A percentile compares a stretch with the other conserved stretches of the same genome.
Conservation (phyloP, 176 grass and related monocot species). For the Chloris gayana region DNA sequence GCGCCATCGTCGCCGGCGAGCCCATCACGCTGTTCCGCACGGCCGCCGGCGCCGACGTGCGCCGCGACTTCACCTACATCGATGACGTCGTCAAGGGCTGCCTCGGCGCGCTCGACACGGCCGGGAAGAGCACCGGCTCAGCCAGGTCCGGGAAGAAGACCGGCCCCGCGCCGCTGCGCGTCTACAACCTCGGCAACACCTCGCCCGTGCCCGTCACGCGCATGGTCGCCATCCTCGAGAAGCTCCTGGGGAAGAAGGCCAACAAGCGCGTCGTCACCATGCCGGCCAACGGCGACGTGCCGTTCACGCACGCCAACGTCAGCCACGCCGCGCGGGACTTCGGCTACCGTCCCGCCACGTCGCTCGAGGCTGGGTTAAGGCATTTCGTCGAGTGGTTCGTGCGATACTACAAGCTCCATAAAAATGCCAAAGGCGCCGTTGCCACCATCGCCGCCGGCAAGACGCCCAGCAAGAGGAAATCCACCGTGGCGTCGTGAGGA, state of each 20-base stretch:
- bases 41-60: slow-evolving; percentile 55
- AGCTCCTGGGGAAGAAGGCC: slow-evolving; percentile 87
- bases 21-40: slow-evolving; percentile 78
- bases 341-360: slow-evolving; percentile 72
- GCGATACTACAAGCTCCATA: slow-evolving; percentile 68
- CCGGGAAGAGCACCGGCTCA: slow-evolving; percentile 68
- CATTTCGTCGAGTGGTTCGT: slow-evolving; percentile 88
- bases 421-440: neutral
- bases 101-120: slow-evolving; percentile 86
- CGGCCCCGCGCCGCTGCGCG: slow-evolving; percentile 63
- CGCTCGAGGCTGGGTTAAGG: slow-evolving; percentile 69
- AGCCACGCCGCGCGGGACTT: slow-evolving; percentile 72
- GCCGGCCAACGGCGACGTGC: slow-evolving; percentile 93
- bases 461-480: slow-evolving; percentile 42
- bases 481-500: slow-evolving; percentile 50
- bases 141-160: slow-evolving; percentile 57
- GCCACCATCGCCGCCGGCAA: slow-evolving; percentile 14
- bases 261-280: slow-evolving; percentile 79
- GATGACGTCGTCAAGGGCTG: slow-evolving; percentile 86
- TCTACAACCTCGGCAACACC: slow-evolving; percentile 97
- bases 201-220: slow-evolving; percentile 78
- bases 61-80: slow-evolving; percentile 96
- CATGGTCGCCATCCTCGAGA: slow-evolving; percentile 88
- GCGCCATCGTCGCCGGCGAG: slow-evolving; percentile 71
- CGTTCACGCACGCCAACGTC: slow-evolving; percentile 95